These are phyloP conservation scores for Climacium dendroides DNA, from an alignment of 225 moss, liverwort and hornwort species.

Conservation along the genomic window DNA sequence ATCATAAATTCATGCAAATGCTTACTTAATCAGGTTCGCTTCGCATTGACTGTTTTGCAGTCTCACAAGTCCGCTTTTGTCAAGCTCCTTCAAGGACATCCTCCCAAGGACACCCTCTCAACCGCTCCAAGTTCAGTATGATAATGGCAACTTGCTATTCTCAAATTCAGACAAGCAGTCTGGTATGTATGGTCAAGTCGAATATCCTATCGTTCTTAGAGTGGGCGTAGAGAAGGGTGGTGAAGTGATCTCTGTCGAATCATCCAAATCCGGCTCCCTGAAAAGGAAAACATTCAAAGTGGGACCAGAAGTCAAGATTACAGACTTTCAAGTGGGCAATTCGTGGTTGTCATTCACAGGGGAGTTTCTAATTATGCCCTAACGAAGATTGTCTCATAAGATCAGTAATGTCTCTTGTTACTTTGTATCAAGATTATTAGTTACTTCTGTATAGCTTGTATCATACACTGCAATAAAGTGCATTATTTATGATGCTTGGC, in stretches of 20 bases:
- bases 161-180: constrained; percentile 13
- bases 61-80: constrained; percentile 26
- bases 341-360: constrained; percentile 35
- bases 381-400: background rate
- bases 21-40: background rate
- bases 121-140: constrained; percentile 26
- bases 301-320: constrained; percentile 34
- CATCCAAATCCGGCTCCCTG: background rate
- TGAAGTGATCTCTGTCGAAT: constrained; percentile 21
- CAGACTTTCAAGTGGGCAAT: constrained; percentile 17
- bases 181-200: background rate
- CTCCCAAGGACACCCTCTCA: constrained; percentile 18
- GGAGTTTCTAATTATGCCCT: constrained; percentile 20
- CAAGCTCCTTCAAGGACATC: constrained; percentile 20
- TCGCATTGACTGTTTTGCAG: background rate
- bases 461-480: background rate
- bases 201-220: constrained; percentile 26
- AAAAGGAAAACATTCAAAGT: constrained; percentile 11
- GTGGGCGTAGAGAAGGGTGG: constrained; percentile 28
- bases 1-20: background rate
- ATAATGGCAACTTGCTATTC: constrained; percentile 21
- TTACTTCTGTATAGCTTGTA: background rate
- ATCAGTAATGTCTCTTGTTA: background rate
- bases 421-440: background rate
- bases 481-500: background rate